phyloP scores from a whole-genome alignment of 768 basidiomycete species.

The Mycena maculata region DNA sequence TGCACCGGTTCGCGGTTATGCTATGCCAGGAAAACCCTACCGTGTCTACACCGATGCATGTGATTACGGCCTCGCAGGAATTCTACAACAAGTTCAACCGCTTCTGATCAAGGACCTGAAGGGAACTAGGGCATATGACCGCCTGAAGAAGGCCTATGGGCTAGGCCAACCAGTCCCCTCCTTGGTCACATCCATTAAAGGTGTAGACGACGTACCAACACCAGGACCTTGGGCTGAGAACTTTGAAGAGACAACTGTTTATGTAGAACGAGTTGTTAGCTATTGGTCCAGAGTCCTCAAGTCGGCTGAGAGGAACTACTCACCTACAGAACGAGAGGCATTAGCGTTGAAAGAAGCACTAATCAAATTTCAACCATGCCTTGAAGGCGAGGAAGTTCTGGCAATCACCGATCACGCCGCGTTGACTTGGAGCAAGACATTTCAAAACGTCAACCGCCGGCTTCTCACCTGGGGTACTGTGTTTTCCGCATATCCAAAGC shows the following conservation, averaged over 20 bases:
- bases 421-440: not conserved
- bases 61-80: no score
- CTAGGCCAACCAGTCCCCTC: not conserved
- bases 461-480: conserved; percentile 30
- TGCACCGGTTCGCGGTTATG: no score
- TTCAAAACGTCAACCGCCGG: conserved; percentile 7
- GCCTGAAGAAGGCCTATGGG: not conserved
- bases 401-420: conserved; percentile 3
- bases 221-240: not conserved
- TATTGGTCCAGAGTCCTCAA: not conserved
- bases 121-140: conserved; percentile 33
- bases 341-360: not conserved
- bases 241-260: not conserved
- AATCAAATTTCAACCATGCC: no score
- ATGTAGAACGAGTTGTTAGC: not conserved
- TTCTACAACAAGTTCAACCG: conserved; percentile 48
- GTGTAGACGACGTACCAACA: not conserved
- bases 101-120: conserved; percentile 40
- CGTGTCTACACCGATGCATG: no score
- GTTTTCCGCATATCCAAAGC: conserved; percentile 43
- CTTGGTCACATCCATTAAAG: not conserved
- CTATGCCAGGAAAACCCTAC: no score
- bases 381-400: not conserved
- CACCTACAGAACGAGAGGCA: not conserved
- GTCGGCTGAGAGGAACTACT: not conserved